Conservation (phyloP, 148 eudicot genomes). For the Rhododendron ferrugineum region DNA sequence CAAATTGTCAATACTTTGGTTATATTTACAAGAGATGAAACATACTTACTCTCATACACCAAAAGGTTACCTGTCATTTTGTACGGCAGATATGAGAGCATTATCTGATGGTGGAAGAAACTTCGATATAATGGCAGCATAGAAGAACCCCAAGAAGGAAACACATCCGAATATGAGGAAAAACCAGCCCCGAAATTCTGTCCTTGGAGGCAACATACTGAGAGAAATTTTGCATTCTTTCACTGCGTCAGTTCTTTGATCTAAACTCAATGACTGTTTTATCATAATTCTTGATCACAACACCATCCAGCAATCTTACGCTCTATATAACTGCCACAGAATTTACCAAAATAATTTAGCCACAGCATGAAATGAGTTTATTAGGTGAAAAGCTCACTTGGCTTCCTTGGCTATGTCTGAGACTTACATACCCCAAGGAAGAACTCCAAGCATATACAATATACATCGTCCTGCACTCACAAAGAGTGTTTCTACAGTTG, state of each 20-base stretch:
- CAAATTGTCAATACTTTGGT: background rate
- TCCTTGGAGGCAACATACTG: slow-evolving; percentile 6
- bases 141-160: slow-evolving; percentile 42
- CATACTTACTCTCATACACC: too few species aligned
- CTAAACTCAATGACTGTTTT: background rate
- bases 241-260: background rate
- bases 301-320: background rate
- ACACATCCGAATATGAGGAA: slow-evolving; percentile 36
- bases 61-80: slow-evolving; percentile 48
- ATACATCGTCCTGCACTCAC: background rate
- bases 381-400: background rate
- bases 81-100: slow-evolving; percentile 45
- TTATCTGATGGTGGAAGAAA: slow-evolving; percentile 46
- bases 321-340: background rate
- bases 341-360: background rate
- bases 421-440: background rate
- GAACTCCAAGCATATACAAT: background rate
- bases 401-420: background rate
- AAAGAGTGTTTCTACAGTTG: background rate
- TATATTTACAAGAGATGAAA: background rate
- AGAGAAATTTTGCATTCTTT: background rate
- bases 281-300: background rate
- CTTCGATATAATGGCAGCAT: slow-evolving; percentile 57
- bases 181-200: slow-evolving; percentile 29
- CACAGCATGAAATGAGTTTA: background rate